phyloP scores from a whole-genome alignment of 2,329 filamentous ascomycete genomes.

The Aspergillus sp. region DNA sequence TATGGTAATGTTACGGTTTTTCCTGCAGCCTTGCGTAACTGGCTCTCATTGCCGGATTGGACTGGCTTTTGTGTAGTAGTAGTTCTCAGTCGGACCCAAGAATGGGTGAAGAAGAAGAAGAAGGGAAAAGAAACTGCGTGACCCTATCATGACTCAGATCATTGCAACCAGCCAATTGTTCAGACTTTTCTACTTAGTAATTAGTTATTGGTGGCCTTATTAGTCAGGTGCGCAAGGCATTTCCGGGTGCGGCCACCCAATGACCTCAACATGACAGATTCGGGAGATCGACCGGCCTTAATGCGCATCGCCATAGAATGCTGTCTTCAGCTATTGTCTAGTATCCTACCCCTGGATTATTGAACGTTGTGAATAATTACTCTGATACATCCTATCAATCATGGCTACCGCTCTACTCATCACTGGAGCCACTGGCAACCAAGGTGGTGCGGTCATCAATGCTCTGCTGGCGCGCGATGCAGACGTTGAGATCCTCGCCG shows the following conservation, averaged over 20 bases:
- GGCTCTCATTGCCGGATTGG: no score
- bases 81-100: no score
- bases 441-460: conserved; percentile 16
- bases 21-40: no score
- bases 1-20: no score
- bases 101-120: no score
- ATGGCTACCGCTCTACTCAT: conserved; percentile 16
- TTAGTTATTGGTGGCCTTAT: no score
- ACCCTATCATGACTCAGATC: no score
- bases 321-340: not conserved
- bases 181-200: no score
- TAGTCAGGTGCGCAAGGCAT: not conserved
- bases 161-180: no score
- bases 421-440: conserved; percentile 19
- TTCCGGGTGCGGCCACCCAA: not conserved
- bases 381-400: not conserved
- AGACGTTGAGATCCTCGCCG: conserved; percentile 19
- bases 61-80: no score
- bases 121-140: no score
- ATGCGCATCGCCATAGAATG: not conserved
- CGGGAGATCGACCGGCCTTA: not conserved
- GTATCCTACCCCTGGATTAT: not conserved
- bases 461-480: conserved; percentile 12
- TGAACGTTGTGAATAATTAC: not conserved
- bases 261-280: not conserved